Evolutionary conservation across 208 protist species (phyloP).

Genomic region (Crithidia expoeki): DNA sequence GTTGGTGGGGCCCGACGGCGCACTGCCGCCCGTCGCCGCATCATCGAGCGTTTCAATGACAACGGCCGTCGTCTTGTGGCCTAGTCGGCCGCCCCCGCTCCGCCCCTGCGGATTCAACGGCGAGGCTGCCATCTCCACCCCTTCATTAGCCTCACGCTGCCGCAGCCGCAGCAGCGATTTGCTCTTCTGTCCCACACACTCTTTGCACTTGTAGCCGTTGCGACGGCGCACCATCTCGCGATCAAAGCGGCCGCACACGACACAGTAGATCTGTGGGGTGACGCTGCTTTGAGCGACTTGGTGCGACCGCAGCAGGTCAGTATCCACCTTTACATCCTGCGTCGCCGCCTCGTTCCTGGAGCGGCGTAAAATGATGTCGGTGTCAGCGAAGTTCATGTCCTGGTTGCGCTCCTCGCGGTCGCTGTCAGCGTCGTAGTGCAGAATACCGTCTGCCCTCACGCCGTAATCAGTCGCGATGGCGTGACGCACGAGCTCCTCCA

Average conservation of each 20-base stretch:
- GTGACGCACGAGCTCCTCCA: conserved; percentile 79
- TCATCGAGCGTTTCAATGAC: conserved; percentile 31
- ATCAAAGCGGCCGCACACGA: conserved; percentile 83
- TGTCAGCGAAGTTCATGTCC: conserved; percentile 76
- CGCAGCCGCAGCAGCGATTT: conserved; percentile 60
- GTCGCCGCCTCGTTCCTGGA: conserved; percentile 40
- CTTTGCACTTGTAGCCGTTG: conserved; percentile 82
- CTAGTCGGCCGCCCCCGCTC: conserved; percentile 9
- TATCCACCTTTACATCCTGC: conserved; percentile 64
- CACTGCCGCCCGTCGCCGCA: not conserved
- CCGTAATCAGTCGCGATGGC: conserved; percentile 71
- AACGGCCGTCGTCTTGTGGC: conserved; percentile 22
- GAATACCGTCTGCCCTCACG: conserved; percentile 62
- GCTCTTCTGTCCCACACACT: conserved; percentile 81
- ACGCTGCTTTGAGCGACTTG: conserved; percentile 34
- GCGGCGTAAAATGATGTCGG: conserved; percentile 73
- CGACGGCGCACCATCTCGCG: conserved; percentile 75
- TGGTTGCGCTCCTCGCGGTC: conserved; percentile 74
- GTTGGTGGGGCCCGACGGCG: not conserved
- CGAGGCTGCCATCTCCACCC: conserved; percentile 7
- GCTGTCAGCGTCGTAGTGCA: conserved; percentile 81
- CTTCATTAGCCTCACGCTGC: conserved; percentile 45
- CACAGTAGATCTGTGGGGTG: conserved; percentile 74
- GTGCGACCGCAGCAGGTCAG: conserved; percentile 66
- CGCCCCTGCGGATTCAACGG: not conserved